A percentile compares a stretch with the other conserved stretches of the same genome.
These are phyloP conservation scores for Colletotrichum kahawae DNA, from an alignment of 2,329 filamentous ascomycete genomes.

Conservation along the genomic window DNA sequence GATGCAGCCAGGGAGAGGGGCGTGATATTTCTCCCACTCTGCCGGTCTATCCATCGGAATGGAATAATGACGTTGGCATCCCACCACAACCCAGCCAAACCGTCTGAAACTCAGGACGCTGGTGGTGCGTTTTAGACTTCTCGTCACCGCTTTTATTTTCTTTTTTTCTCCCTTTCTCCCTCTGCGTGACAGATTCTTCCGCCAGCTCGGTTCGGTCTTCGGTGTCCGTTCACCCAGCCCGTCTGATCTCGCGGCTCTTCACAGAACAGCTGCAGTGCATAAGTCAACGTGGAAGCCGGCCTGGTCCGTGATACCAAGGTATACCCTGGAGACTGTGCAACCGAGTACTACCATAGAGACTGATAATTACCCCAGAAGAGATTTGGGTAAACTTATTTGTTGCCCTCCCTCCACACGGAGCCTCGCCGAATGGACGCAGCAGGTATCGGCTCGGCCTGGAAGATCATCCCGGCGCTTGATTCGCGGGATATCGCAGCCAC, in stretches of 20 bases:
- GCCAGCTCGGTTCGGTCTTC: background rate
- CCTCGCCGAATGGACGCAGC: background rate
- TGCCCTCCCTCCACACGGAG: background rate
- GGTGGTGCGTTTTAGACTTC: background rate
- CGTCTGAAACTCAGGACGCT: background rate
- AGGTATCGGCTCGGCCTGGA: slow-evolving; percentile 8
- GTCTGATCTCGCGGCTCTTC: background rate
- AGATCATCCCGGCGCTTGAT: slow-evolving; percentile 5
- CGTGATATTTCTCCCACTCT: background rate
- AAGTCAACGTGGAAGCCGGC: background rate
- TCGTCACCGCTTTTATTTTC: background rate
- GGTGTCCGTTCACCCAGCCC: background rate
- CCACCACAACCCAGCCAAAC: background rate
- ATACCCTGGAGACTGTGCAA: background rate
- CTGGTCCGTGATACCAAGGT: background rate
- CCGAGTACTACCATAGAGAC: background rate
- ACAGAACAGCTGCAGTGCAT: background rate
- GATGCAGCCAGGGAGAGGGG: background rate
- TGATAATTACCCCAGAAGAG: background rate
- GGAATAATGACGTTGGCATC: background rate
- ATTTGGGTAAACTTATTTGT: background rate
- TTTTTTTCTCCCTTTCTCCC: background rate
- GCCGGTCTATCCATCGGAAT: background rate
- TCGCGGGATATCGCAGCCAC: background rate
- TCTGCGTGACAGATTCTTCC: background rate